Evolutionary conservation across 306 rosid genomes (phyloP).

Genomic region (Prosopis cineraria): DNA sequence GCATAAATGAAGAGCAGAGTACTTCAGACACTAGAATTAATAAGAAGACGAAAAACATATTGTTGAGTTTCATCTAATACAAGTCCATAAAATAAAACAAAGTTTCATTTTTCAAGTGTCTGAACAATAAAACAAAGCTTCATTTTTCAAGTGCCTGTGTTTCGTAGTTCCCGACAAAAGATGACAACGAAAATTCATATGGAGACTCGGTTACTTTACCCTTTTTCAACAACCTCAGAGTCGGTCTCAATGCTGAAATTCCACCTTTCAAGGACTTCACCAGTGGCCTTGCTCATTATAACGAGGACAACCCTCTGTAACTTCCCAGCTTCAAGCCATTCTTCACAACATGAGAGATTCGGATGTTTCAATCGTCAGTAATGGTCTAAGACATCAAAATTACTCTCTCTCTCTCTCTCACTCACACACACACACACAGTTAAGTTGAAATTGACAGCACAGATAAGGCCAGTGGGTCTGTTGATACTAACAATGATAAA

Average conservation of each 20-base stretch:
- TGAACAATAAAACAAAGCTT: not conserved
- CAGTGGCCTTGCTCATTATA: conserved; percentile 70
- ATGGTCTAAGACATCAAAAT: not conserved
- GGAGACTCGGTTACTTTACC: conserved; percentile 47
- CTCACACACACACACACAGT: no score
- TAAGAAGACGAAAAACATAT: not conserved
- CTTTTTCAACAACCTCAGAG: conserved; percentile 74
- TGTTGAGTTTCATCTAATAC: not conserved
- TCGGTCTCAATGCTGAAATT: conserved; percentile 97
- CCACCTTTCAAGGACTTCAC: conserved; percentile 98
- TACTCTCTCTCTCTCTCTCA: not conserved
- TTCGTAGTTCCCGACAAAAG: not conserved
- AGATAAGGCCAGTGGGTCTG: not conserved
- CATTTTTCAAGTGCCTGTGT: not conserved
- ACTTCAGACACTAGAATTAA: not conserved
- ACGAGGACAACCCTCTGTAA: conserved; percentile 94
- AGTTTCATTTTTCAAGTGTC: not conserved
- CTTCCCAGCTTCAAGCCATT: conserved; percentile 99
- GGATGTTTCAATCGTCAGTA: conserved; percentile 26
- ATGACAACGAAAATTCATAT: not conserved
- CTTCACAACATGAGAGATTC: conserved; percentile 48
- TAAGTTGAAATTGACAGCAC: not conserved
- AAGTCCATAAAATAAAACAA: no score
- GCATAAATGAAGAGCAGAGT: not conserved
- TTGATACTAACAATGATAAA: not conserved